These are phyloP conservation scores for Suillus brevipes DNA, from an alignment of 768 basidiomycete genomes.

Conservation along the genomic window DNA sequence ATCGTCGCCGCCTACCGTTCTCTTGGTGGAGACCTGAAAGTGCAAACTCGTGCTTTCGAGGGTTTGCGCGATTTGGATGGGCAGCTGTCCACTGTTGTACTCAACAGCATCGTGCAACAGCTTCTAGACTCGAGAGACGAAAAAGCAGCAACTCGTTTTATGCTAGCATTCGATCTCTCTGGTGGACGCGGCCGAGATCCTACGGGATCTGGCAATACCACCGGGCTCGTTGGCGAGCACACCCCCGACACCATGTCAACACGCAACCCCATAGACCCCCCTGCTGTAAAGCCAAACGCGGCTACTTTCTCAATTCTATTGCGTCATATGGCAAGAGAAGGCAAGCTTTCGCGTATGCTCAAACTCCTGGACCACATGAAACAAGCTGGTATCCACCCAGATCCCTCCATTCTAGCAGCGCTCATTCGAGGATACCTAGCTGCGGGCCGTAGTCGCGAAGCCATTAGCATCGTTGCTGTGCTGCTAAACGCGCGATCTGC, in stretches of 20 bases:
- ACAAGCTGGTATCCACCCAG: constrained; percentile 41
- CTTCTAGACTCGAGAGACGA: constrained; percentile 58
- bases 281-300: constrained; percentile 45
- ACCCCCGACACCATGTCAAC: constrained; percentile 9
- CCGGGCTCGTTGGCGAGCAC: constrained; percentile 31
- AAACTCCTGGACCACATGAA: constrained; percentile 50
- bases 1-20: constrained; percentile 59
- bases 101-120: constrained; percentile 71
- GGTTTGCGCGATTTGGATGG: constrained; percentile 43
- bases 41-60: constrained; percentile 53
- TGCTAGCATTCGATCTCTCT: constrained; percentile 46
- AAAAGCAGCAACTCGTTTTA: constrained; percentile 43
- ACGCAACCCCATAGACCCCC: constrained; percentile 3
- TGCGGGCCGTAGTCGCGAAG: constrained; percentile 46
- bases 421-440: constrained; percentile 58
- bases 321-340: constrained; percentile 47
- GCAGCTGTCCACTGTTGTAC: constrained; percentile 46
- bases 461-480: constrained; percentile 50
- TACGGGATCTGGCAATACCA: constrained; percentile 20
- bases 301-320: constrained; percentile 66
- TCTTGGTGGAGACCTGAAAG: constrained; percentile 55
- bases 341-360: constrained; percentile 46
- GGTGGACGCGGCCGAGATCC: constrained; percentile 19
- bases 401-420: constrained; percentile 48
- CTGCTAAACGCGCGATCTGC: constrained; percentile 40